Conservation (phyloP, 768 basidiomycete species). For the Pleurotus eryngii region DNA sequence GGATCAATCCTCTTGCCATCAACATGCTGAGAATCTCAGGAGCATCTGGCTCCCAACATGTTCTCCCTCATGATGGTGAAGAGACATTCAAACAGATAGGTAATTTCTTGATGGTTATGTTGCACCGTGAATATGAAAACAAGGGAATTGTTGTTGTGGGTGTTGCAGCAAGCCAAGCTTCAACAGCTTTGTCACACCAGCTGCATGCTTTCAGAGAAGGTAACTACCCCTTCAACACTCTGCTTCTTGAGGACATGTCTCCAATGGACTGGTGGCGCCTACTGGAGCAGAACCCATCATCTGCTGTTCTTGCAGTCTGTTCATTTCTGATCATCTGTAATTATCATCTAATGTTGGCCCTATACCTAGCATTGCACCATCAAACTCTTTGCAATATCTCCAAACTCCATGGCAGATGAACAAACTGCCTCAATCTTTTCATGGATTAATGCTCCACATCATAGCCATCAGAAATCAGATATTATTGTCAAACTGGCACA, state of each 20-base stretch:
- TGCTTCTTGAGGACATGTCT: neutral
- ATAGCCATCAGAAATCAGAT: conserved; percentile 22
- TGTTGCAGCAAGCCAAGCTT: conserved; percentile 8
- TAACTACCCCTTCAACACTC: conserved; percentile 15
- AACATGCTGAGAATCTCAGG: conserved; percentile 9
- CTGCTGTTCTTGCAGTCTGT: conserved; percentile 28
- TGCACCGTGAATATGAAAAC: conserved; percentile 6
- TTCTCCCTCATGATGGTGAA: neutral
- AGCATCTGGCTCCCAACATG: neutral
- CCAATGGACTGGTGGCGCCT: conserved; percentile 13
- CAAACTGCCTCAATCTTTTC: conserved; percentile 30
- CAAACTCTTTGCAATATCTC: conserved; percentile 28
- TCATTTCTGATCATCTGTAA: neutral
- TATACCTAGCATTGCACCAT: conserved; percentile 25
- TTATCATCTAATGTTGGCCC: neutral
- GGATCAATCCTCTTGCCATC: conserved; percentile 2
- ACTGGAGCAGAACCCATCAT: conserved; percentile 18
- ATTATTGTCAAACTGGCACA: conserved; percentile 12
- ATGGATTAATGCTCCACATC: conserved; percentile 26
- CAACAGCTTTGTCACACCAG: conserved; percentile 11
- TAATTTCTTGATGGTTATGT: conserved; percentile 2
- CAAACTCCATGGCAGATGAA: conserved; percentile 38
- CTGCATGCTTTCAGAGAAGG: conserved; percentile 12
- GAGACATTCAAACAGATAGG: conserved; percentile 5
- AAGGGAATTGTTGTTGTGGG: conserved; percentile 10